phyloP scores from a whole-genome alignment of 495 filamentous ascomycete species.

The Trichoderma asperelloides region DNA sequence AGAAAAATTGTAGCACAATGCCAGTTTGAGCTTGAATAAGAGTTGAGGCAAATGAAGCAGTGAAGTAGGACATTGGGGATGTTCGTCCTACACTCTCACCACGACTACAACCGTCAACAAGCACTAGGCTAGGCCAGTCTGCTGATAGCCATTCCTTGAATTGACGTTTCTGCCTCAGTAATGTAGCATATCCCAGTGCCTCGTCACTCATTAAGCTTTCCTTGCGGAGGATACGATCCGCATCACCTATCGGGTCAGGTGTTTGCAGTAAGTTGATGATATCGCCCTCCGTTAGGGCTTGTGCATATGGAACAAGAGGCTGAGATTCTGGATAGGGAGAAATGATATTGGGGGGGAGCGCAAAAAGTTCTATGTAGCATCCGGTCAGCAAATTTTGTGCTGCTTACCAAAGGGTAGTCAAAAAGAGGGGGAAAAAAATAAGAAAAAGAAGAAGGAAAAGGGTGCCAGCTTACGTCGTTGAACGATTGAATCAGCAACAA shows the following conservation, averaged over 20 bases:
- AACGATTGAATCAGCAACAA: not conserved
- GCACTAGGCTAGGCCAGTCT: not conserved
- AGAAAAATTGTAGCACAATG: not conserved
- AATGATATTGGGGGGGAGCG: not conserved
- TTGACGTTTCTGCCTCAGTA: not conserved
- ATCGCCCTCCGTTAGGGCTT: not conserved
- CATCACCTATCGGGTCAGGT: not conserved
- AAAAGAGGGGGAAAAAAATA: no score
- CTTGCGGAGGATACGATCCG: slow-evolving; percentile 4
- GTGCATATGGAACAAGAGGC: not conserved
- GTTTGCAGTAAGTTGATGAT: not conserved
- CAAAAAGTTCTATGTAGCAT: not conserved
- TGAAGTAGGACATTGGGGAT: not conserved
- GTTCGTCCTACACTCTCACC: not conserved
- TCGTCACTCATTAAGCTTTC: not conserved
- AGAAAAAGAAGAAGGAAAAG: no score
- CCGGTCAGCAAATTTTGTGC: not conserved
- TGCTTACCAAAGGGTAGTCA: no score
- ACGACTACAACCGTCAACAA: not conserved
- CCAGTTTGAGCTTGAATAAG: not conserved
- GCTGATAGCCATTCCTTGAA: not conserved
- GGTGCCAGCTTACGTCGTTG: not conserved
- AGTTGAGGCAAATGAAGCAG: not conserved
- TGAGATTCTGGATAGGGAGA: not conserved
- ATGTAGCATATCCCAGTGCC: not conserved